Evolutionary conservation across 2,329 filamentous ascomycete genomes (phyloP), one percentile per base, ranked within the genome.

Genomic region (Cytospora mali): DNA sequence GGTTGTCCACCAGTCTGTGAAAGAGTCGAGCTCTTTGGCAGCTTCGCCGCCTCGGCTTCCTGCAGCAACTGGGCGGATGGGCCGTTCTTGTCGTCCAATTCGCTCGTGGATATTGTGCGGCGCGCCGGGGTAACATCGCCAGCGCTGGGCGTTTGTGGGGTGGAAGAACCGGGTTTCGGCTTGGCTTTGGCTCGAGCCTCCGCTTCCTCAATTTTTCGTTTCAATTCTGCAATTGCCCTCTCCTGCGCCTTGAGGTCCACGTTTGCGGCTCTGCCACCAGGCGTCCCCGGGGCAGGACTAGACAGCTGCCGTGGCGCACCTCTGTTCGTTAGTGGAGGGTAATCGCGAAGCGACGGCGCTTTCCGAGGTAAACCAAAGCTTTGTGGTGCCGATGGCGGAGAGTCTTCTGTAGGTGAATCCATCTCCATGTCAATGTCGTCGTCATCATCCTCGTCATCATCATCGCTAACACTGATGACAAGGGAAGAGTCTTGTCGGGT

Each of bases 401-500:
- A 66, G 31, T 77, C 77, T 25, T 82, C 79, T 29, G 75, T 77
- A 11, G 79, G 81, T 53, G 82, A 85, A 28, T 85, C 85, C 27
- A 89, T 80, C 35, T 90, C 88, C 86, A 89, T 90, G 62, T 87
- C 87, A 53, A 87, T 81, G 66, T 88, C 85, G 61, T 86, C 85
- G 55, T 86, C 83, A 42, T 84, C 81, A 7, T 79, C 81, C 23
- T 80, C 84, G 25, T 96, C 93, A 71, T 84, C 81, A 27, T 80
- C 84, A 29, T 96, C 93, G 71, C 92, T 96, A 46, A 96, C 88
- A 67, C 96, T 86, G 68, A 97, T 96, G 46, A 97, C 84, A 58
- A 96, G 84, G 3, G 83, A 83, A 55, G 87, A 81, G 27, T 88
- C 81, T 57, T 83, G 78, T 27, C 81, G 79, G 53, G 79, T 80